These are phyloP conservation scores for Eucalyptus tenuipes DNA, from an alignment of 345 rosid genomes.

Conservation along the genomic window DNA sequence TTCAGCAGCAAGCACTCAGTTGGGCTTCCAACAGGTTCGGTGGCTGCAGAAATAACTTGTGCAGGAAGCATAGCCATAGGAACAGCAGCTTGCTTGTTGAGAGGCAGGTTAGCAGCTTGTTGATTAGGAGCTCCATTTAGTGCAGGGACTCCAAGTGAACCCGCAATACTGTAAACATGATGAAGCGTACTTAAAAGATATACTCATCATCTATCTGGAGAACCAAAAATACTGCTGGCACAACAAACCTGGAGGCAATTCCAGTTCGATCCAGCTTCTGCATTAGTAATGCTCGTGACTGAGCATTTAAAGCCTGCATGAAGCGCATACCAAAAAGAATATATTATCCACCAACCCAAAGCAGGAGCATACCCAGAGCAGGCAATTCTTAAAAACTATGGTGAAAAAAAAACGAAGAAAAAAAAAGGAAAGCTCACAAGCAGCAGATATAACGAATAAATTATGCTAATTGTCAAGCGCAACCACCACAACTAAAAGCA, in stretches of 20 bases:
- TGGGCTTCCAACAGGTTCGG: slow-evolving; percentile 68
- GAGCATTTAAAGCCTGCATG: slow-evolving; percentile 77
- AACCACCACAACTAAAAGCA: neutral
- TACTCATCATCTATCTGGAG: neutral
- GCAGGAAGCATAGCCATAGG: slow-evolving; percentile 43
- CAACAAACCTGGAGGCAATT: slow-evolving; percentile 55
- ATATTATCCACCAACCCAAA: neutral
- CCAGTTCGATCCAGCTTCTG: slow-evolving; percentile 88
- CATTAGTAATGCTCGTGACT: slow-evolving; percentile 83
- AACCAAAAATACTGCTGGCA: neutral
- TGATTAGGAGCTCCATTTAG: slow-evolving; percentile 53
- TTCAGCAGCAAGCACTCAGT: slow-evolving; percentile 78
- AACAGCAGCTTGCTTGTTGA: slow-evolving; percentile 33
- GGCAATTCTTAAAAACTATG: neutral
- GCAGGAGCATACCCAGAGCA: neutral
- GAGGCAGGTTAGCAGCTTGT: slow-evolving; percentile 34
- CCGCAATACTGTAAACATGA: slow-evolving; percentile 37
- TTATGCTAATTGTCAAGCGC: neutral
- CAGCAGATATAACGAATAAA: neutral
- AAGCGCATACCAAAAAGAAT: neutral
- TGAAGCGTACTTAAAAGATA: neutral
- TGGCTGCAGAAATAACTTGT: slow-evolving; percentile 28
- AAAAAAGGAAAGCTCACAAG: neutral
- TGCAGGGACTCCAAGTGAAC: slow-evolving; percentile 55
- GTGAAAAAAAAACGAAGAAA: neutral